A percentile compares a stretch with the other conserved stretches of the same genome.
Evolutionary conservation across 371 early-diverging fungal genomes (phyloP).

Genomic region (Apophysomyces trapeziformis): DNA sequence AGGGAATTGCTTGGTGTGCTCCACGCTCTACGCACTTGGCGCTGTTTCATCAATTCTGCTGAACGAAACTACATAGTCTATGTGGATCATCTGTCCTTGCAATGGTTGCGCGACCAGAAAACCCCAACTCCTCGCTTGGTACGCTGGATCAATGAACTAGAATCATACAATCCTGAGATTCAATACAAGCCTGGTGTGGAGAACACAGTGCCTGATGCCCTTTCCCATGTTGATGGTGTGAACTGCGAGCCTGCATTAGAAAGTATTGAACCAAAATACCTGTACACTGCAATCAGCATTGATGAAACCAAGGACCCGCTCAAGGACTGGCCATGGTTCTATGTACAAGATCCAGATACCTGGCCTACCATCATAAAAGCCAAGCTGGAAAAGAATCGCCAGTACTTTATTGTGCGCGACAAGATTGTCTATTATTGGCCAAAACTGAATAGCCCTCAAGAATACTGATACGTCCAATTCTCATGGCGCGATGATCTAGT

Average conservation of each 20-base stretch:
- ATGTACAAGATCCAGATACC: not conserved
- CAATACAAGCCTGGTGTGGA: conserved; percentile 8
- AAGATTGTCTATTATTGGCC: not conserved
- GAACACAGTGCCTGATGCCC: conserved; percentile 30
- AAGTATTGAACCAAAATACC: conserved; percentile 10
- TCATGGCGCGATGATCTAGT: conserved; percentile 20
- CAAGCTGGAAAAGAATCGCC: not conserved
- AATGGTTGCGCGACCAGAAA: conserved; percentile 24
- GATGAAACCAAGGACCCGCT: not conserved
- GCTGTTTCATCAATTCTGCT: not conserved
- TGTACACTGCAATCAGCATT: conserved; percentile 2
- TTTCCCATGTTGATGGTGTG: conserved; percentile 20
- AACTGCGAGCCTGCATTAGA: not conserved
- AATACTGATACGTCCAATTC: conserved; percentile 2
- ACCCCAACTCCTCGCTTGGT: conserved; percentile 13
- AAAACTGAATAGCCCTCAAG: not conserved
- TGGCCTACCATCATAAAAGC: not conserved
- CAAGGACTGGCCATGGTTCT: conserved; percentile 15
- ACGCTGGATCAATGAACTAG: conserved; percentile 21
- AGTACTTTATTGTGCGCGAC: conserved; percentile 1
- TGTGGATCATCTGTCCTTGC: conserved; percentile 47
- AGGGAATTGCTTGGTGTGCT: conserved; percentile 34
- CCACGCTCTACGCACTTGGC: conserved; percentile 24
- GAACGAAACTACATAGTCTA: conserved; percentile 32
- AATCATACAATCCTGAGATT: conserved; percentile 23